These are phyloP conservation scores for Trichosporon ovoides DNA, from an alignment of 1,284 basidiomycete genomes.

Conservation along the genomic window DNA sequence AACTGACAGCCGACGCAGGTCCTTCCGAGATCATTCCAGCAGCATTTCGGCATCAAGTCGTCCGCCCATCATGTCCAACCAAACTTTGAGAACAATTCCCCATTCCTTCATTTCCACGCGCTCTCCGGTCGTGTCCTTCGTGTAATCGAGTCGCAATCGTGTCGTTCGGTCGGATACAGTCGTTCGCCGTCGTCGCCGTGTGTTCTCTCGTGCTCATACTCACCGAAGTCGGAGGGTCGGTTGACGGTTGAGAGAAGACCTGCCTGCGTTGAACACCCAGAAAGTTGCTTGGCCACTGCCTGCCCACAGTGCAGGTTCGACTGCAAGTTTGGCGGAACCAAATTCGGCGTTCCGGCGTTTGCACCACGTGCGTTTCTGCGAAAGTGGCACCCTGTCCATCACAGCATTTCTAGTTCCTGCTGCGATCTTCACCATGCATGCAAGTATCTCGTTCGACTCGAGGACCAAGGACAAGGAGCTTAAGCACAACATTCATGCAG, in stretches of 20 bases:
- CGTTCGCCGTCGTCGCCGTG: background rate
- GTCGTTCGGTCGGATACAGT: background rate
- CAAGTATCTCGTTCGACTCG: too few relatives aligned
- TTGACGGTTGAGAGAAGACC: conserved; percentile 1
- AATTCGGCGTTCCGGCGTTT: conserved; percentile 3
- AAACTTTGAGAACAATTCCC: too few relatives aligned
- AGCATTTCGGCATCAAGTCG: too few relatives aligned
- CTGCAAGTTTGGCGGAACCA: background rate
- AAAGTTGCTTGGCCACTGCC: background rate
- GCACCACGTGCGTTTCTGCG: background rate
- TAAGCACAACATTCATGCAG: too few relatives aligned
- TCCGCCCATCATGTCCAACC: too few relatives aligned
- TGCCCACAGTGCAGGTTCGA: background rate
- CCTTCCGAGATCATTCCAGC: too few relatives aligned
- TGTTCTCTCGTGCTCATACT: background rate
- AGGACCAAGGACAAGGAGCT: too few relatives aligned
- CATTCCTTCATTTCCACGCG: too few relatives aligned
- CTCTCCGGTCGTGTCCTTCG: background rate
- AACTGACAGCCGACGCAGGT: too few relatives aligned
- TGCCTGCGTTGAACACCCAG: background rate
- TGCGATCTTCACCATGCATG: too few relatives aligned
- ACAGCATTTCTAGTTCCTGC: too few relatives aligned
- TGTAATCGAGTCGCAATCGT: too few relatives aligned
- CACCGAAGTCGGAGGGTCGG: conserved; percentile 5
- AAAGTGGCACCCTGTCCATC: background rate